Evolutionary conservation across 352 stramenopile species (phyloP).

Genomic region (Phytophthora chlamydospora): DNA sequence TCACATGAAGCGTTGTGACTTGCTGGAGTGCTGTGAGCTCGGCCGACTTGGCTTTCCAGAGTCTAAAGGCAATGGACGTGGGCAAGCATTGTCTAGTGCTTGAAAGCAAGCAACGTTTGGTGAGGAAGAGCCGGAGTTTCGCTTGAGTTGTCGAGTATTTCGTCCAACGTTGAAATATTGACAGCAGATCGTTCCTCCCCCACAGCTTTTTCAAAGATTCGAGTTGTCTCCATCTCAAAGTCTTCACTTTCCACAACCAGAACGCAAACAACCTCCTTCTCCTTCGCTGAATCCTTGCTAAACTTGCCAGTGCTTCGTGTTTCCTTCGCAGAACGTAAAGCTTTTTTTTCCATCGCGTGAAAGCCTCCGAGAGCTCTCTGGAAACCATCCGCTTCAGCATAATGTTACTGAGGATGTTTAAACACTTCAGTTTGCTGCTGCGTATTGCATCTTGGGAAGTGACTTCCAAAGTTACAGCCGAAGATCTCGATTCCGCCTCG

Average conservation of each 20-base stretch:
- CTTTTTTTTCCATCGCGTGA: slow-evolving; percentile 35
- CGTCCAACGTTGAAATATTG: slow-evolving; percentile 23
- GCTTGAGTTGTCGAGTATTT: slow-evolving; percentile 16
- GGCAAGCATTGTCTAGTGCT: slow-evolving; percentile 6
- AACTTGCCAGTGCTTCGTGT: slow-evolving; percentile 9
- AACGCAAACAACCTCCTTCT: slow-evolving; percentile 28
- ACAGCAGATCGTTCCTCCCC: slow-evolving; percentile 1
- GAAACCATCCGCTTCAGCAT: slow-evolving; percentile 25
- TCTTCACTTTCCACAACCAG: slow-evolving; percentile 36
- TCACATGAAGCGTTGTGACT: slow-evolving; percentile 12
- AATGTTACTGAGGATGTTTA: slow-evolving; percentile 18
- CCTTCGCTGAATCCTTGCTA: slow-evolving; percentile 23
- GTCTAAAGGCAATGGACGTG: slow-evolving; percentile 23
- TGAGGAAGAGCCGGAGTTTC: slow-evolving; percentile 30
- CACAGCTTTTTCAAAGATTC: slow-evolving; percentile 19
- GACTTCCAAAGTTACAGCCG: slow-evolving; percentile 3
- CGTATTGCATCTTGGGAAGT: slow-evolving; percentile 1
- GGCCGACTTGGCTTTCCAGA: slow-evolving; percentile 26
- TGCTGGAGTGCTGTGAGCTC: slow-evolving; percentile 21
- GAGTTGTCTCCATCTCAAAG: slow-evolving; percentile 15
- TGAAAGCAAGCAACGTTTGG: slow-evolving; percentile 26
- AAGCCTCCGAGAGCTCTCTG: slow-evolving; percentile 20
- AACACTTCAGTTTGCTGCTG: slow-evolving; percentile 7
- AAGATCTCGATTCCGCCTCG: slow-evolving; percentile 17
- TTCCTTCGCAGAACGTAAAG: slow-evolving; percentile 1